Conservation (phyloP, 2,329 filamentous ascomycete species). For the Fusarium udum region DNA sequence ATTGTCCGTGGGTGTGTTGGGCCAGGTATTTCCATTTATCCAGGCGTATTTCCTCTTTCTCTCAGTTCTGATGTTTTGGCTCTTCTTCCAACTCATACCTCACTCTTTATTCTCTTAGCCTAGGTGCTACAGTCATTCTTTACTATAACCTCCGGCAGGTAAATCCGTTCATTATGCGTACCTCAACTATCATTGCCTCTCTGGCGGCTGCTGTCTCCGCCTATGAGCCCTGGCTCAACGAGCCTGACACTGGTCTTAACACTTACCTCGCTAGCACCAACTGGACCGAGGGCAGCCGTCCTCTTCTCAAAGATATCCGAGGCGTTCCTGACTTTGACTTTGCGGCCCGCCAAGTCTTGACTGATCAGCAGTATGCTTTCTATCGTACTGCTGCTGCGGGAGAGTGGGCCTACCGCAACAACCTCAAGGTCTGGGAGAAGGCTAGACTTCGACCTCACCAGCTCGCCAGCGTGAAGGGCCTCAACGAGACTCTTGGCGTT, state of each 20-base stretch:
- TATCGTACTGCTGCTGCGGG: constrained; percentile 60
- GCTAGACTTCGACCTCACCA: constrained; percentile 53
- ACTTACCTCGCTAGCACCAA: constrained; percentile 43
- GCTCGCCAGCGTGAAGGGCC: constrained; percentile 45
- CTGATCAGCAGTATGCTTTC: constrained; percentile 55
- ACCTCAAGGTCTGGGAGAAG: constrained; percentile 59
- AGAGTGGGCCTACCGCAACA: constrained; percentile 62
- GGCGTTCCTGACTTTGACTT: constrained; percentile 61
- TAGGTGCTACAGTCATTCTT: constrained; percentile 11
- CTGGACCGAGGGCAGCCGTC: constrained; percentile 48
- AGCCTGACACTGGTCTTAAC: constrained; percentile 49
- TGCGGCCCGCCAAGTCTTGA: constrained; percentile 56
- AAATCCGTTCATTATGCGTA: constrained; percentile 20
- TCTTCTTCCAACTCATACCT: neutral
- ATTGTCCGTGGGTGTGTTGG: neutral
- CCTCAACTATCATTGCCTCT: constrained; percentile 17
- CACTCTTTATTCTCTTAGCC: constrained; percentile 3
- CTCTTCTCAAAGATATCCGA: constrained; percentile 53
- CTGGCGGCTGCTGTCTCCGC: constrained; percentile 44
- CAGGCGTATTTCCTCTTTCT: neutral
- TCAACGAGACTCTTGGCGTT: constrained; percentile 51
- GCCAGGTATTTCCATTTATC: neutral
- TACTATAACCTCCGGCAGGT: constrained; percentile 26
- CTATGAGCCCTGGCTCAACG: constrained; percentile 47
- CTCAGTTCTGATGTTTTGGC: neutral